Conservation (phyloP, 805 yeast genomes). For the Ogataea haglerorum region DNA sequence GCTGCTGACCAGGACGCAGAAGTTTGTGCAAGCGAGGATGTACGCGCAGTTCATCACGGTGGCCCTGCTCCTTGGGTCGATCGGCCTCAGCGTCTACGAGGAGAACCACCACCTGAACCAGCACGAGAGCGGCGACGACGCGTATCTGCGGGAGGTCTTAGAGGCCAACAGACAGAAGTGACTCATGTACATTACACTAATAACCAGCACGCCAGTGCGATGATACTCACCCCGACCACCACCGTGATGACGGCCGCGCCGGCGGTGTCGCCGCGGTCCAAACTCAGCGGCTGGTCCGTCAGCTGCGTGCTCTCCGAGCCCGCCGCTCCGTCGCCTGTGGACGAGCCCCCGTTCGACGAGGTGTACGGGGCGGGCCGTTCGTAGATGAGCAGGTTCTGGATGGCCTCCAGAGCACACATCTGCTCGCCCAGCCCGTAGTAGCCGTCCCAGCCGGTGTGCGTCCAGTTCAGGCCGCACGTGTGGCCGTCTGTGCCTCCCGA, state of each 20-base stretch:
- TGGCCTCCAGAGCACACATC: constrained; percentile 66
- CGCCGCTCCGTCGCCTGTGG: constrained; percentile 58
- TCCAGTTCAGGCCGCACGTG: constrained; percentile 77
- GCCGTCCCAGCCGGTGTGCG: constrained; percentile 56
- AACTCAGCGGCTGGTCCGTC: constrained; percentile 37
- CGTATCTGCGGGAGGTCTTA: constrained; percentile 46
- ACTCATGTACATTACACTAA: constrained; percentile 16
- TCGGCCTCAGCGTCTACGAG: constrained; percentile 64
- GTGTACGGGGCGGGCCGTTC: constrained; percentile 53
- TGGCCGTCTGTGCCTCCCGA: constrained; percentile 71
- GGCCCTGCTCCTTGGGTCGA: constrained; percentile 61
- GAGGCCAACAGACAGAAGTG: constrained; percentile 9
- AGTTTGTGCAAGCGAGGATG: constrained; percentile 85
- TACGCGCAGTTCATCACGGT: constrained; percentile 85
- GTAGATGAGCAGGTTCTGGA: constrained; percentile 45
- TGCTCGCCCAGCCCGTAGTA: constrained; percentile 76
- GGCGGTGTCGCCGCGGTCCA: constrained; percentile 50
- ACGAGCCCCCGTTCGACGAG: constrained; percentile 27
- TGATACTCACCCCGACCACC: constrained; percentile 41
- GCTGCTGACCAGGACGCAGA: constrained; percentile 71
- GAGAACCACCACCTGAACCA: constrained; percentile 44
- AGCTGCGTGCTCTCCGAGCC: constrained; percentile 48
- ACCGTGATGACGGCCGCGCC: constrained; percentile 71
- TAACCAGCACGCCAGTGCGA: constrained; percentile 28
- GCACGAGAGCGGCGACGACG: constrained; percentile 32